Conservation (phyloP, 371 early-diverging fungal genomes). For the Nematocida sp. region DNA sequence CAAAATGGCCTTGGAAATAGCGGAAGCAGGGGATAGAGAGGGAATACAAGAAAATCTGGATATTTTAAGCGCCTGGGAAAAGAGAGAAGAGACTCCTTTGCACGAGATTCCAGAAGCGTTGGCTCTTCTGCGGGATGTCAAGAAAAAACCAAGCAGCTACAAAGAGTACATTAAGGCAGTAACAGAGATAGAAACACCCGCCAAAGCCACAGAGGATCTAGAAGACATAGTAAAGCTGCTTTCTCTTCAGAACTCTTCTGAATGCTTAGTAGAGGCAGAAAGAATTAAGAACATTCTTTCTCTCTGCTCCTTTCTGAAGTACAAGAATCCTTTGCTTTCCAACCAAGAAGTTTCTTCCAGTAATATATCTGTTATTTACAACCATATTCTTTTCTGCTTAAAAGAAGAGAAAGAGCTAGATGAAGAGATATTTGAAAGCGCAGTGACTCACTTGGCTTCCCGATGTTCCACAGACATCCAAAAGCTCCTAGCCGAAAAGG, state of each 20-base stretch:
- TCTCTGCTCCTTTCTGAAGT: slow-evolving; percentile 17
- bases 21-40: not conserved
- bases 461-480: not conserved
- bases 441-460: not conserved
- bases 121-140: not conserved
- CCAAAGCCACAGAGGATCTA: not conserved
- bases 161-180: slow-evolving; percentile 9
- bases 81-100: not conserved
- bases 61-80: slow-evolving; percentile 10
- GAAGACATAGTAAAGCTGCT: slow-evolving; percentile 16
- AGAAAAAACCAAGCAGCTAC: not conserved
- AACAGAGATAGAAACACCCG: slow-evolving; percentile 1
- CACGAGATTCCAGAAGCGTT: slow-evolving; percentile 13
- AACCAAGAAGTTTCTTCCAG: slow-evolving; percentile 10
- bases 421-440: not conserved
- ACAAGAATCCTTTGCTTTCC: slow-evolving; percentile 16
- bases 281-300: slow-evolving; percentile 16
- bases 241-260: not conserved
- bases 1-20: not conserved
- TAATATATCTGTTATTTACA: slow-evolving; percentile 34
- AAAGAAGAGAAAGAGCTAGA: not conserved
- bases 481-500: not conserved
- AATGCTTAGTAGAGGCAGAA: not conserved
- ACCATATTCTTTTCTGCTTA: slow-evolving; percentile 39
- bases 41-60: slow-evolving; percentile 11